Evolutionary conservation across 352 stramenopile species (phyloP).

Genomic region (Phytophthora ohioensis): DNA sequence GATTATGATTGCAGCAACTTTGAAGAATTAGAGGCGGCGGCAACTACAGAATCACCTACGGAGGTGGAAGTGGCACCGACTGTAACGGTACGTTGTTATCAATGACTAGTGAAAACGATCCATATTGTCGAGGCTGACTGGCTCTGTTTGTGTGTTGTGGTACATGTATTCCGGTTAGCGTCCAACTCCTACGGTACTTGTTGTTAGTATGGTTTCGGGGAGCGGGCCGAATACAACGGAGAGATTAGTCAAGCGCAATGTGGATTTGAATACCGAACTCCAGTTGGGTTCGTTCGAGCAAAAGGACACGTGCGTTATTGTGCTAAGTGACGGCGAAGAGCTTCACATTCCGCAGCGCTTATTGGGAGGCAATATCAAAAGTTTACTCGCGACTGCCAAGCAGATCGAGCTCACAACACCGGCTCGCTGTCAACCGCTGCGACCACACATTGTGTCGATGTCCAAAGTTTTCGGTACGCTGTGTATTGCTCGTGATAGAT

Average conservation of each 20-base stretch:
- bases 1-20: conserved; percentile 40
- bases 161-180: conserved; percentile 17
- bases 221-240: conserved; percentile 42
- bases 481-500: not conserved
- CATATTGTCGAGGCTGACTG: conserved; percentile 10
- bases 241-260: conserved; percentile 69
- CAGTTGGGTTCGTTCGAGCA: conserved; percentile 58
- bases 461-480: conserved; percentile 65
- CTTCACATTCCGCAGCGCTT: conserved; percentile 64
- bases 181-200: conserved; percentile 53
- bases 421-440: conserved; percentile 50
- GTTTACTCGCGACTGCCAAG: conserved; percentile 55
- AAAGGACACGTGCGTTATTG: conserved; percentile 72
- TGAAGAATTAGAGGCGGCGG: conserved; percentile 35
- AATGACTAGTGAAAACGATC: not conserved
- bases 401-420: conserved; percentile 68
- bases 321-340: conserved; percentile 82
- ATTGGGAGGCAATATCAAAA: conserved; percentile 50
- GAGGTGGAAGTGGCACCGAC: conserved; percentile 18
- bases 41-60: conserved; percentile 29
- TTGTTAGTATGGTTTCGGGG: conserved; percentile 66
- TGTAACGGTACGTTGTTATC: conserved; percentile 26
- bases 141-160: too few relatives aligned
- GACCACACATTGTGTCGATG: conserved; percentile 62
- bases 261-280: conserved; percentile 63